phyloP scores from a whole-genome alignment of 2,329 filamentous ascomycete species.

The Sporothrix schenckii region DNA sequence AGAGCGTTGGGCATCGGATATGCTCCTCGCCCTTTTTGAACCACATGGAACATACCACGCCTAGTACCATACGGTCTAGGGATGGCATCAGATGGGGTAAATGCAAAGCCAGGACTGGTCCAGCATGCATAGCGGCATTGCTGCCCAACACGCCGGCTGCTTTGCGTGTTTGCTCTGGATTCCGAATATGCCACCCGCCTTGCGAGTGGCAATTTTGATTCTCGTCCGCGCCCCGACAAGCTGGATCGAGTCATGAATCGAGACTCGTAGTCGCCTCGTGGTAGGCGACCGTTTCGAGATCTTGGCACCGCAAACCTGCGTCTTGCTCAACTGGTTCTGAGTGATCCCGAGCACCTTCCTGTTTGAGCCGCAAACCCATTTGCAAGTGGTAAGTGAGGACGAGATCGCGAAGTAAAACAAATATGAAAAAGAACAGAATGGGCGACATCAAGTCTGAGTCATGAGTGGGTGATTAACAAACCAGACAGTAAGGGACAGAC shows the following conservation, averaged over 20 bases:
- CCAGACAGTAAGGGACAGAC: too few species aligned
- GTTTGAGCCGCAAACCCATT: not conserved
- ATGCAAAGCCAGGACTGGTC: constrained; percentile 7
- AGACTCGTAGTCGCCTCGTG: not conserved
- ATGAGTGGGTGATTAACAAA: not conserved
- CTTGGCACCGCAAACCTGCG: not conserved
- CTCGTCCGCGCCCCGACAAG: not conserved
- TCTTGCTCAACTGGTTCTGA: not conserved
- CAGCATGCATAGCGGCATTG: constrained; percentile 9
- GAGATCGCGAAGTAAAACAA: not conserved
- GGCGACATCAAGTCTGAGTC: not conserved
- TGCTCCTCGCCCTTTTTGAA: not conserved
- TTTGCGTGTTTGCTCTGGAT: not conserved
- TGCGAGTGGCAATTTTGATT: not conserved
- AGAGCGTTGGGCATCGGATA: constrained; percentile 14
- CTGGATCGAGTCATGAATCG: not conserved
- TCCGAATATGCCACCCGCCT: constrained; percentile 6
- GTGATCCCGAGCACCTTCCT: not conserved
- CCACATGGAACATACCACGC: not conserved
- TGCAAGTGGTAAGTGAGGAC: not conserved
- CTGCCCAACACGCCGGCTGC: constrained; percentile 15
- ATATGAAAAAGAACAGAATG: not conserved
- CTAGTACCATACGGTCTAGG: not conserved
- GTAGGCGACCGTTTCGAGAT: not conserved
- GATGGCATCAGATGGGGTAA: constrained; percentile 15